These are phyloP conservation scores for Talaromyces verruculosus DNA, from an alignment of 2,329 filamentous ascomycete species.

Conservation along the genomic window DNA sequence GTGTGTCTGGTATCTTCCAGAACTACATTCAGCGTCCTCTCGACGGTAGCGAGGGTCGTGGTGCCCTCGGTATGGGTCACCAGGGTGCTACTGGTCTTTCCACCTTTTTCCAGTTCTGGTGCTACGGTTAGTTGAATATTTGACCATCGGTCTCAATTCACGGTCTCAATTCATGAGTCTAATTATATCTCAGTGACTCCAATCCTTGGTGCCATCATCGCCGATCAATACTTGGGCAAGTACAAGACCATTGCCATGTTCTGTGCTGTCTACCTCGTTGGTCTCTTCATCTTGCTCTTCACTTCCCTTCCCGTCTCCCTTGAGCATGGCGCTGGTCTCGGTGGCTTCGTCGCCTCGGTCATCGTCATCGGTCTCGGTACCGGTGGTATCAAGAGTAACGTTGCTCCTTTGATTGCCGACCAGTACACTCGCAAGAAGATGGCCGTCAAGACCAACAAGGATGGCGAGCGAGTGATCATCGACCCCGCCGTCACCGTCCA, in stretches of 20 bases:
- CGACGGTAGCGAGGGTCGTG: constrained; percentile 40
- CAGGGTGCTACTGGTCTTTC: constrained; percentile 51
- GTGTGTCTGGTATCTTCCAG: constrained; percentile 42
- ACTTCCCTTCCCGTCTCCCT: constrained; percentile 57
- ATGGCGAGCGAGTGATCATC: constrained; percentile 60
- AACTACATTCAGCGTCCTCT: constrained; percentile 54
- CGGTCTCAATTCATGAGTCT: neutral
- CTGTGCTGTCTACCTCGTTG: constrained; percentile 44
- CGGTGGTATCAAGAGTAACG: constrained; percentile 39
- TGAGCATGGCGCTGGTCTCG: constrained; percentile 52
- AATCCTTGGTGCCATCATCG: constrained; percentile 58
- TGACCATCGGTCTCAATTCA: neutral
- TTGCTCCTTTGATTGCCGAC: constrained; percentile 61
- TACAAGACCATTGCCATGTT: constrained; percentile 57
- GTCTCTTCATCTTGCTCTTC: constrained; percentile 55
- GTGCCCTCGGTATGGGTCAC: constrained; percentile 47
- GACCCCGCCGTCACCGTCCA: constrained; percentile 67
- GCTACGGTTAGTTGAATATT: constrained; percentile 42
- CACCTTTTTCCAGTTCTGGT: constrained; percentile 58
- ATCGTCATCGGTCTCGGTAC: constrained; percentile 66
- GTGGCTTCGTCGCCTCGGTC: constrained; percentile 57
- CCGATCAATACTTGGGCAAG: constrained; percentile 62
- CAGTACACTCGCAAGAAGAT: constrained; percentile 62
- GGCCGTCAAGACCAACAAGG: constrained; percentile 44
- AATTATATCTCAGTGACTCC: constrained; percentile 47